A percentile compares a stretch with the other conserved stretches of the same genome.
phyloP scores from a whole-genome alignment of 345 rosid genomes.

The Murraya paniculata region DNA sequence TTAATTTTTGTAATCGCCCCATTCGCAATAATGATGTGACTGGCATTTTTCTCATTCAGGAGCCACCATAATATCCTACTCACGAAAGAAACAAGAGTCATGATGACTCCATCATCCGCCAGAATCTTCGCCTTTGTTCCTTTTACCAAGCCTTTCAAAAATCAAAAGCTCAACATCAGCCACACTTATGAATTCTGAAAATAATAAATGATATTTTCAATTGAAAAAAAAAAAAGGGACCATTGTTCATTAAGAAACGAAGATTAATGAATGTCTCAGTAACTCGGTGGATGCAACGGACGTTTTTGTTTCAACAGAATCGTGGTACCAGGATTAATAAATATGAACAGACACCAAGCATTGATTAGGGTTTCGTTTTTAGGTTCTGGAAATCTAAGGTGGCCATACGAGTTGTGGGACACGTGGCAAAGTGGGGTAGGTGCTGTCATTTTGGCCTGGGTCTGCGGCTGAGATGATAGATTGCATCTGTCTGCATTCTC shows the following conservation, averaged over 20 bases:
- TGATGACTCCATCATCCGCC: neutral
- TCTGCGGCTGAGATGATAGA: neutral
- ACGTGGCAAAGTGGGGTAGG: conserved; percentile 1
- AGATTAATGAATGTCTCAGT: neutral
- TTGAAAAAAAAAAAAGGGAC: neutral
- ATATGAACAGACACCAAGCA: neutral
- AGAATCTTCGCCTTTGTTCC: neutral
- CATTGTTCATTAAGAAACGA: neutral
- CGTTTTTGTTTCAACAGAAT: neutral
- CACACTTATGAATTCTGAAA: neutral
- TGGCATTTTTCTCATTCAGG: neutral
- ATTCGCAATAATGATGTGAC: neutral
- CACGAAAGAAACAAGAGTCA: too few species aligned
- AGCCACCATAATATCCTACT: neutral
- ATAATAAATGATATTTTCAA: neutral
- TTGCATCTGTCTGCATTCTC: neutral
- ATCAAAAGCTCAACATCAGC: neutral
- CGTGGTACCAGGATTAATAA: neutral
- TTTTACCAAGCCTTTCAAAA: neutral
- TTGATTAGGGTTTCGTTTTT: neutral
- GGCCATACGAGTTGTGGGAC: neutral
- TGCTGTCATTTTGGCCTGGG: neutral
- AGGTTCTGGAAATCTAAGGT: neutral
- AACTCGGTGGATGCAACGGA: neutral
- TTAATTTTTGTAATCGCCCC: neutral